Evolutionary conservation across 768 basidiomycete species (phyloP).

Genomic region (Rubroboletus pulcherrimus): DNA sequence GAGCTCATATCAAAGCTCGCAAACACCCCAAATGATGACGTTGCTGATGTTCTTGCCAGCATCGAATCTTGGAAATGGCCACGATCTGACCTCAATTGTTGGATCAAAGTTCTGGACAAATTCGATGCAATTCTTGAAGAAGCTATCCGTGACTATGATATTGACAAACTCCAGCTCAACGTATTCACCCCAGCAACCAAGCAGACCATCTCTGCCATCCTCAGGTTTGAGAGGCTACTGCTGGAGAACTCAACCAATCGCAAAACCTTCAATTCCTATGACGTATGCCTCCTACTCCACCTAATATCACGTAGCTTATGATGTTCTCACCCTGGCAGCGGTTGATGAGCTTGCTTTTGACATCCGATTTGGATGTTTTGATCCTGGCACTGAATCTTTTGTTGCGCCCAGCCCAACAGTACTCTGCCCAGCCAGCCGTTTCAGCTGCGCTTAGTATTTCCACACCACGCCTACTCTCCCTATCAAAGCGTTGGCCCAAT

Average conservation of each 20-base stretch:
- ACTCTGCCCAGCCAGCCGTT: slow-evolving; percentile 82
- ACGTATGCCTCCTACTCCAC: slow-evolving; percentile 57
- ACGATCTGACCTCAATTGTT: slow-evolving; percentile 92
- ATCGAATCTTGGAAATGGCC: slow-evolving; percentile 92
- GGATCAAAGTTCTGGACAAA: slow-evolving; percentile 94
- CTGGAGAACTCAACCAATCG: slow-evolving; percentile 97
- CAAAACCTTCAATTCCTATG: slow-evolving; percentile 94
- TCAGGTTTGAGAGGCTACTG: slow-evolving; percentile 83
- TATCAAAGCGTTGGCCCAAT: slow-evolving; percentile 83
- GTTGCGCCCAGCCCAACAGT: slow-evolving; percentile 92
- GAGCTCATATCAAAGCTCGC: slow-evolving; percentile 73
- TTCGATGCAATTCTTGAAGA: slow-evolving; percentile 88
- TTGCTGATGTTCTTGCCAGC: slow-evolving; percentile 60
- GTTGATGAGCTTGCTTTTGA: slow-evolving; percentile 81
- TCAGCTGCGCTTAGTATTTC: slow-evolving; percentile 80
- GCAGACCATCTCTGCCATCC: slow-evolving; percentile 71
- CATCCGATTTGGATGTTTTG: slow-evolving; percentile 86
- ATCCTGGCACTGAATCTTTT: slow-evolving; percentile 79
- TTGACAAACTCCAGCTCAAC: slow-evolving; percentile 80
- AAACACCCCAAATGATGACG: slow-evolving; percentile 64
- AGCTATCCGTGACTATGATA: slow-evolving; percentile 77
- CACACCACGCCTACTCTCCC: slow-evolving; percentile 72
- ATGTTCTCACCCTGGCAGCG: slow-evolving; percentile 49
- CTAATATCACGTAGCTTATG: neutral
- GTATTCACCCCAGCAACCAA: slow-evolving; percentile 75